Evolutionary conservation across 2,329 filamentous ascomycete species (phyloP).

Genomic region (Botrytis cinerea): DNA sequence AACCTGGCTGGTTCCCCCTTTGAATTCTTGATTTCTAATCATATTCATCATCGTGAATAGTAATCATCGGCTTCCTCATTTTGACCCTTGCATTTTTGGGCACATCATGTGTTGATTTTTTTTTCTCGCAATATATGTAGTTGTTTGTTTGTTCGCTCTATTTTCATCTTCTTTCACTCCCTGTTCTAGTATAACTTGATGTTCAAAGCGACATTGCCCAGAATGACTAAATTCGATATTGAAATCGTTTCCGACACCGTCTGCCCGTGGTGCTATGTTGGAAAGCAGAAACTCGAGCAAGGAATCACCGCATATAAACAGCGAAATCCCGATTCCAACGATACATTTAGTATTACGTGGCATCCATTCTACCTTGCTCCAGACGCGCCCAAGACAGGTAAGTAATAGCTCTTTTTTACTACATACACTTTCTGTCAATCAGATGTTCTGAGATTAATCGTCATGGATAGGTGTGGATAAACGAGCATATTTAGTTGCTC

Average conservation of each 20-base stretch:
- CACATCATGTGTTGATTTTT: not conserved
- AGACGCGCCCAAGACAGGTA: conserved; percentile 53
- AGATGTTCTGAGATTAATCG: not conserved
- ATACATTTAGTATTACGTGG: conserved; percentile 76
- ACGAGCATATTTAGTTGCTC: conserved; percentile 58
- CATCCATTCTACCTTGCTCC: conserved; percentile 81
- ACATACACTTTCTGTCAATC: not conserved
- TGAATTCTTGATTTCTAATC: conserved; percentile 8
- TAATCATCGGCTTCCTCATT: conserved; percentile 11
- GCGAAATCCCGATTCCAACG: conserved; percentile 59
- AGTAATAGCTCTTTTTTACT: conserved; percentile 40
- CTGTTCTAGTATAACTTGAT: conserved; percentile 21
- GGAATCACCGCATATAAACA: conserved; percentile 69
- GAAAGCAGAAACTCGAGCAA: conserved; percentile 71
- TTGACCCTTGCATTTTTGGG: not conserved
- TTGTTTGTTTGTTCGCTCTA: not conserved
- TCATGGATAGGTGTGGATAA: conserved; percentile 50
- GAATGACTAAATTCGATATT: conserved; percentile 75
- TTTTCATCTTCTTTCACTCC: not conserved
- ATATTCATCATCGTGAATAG: not conserved
- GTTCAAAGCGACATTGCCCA: conserved; percentile 37
- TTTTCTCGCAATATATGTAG: not conserved
- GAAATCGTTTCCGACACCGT: conserved; percentile 79
- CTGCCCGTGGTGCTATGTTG: conserved; percentile 42
- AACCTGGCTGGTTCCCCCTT: not conserved